Percentiles rank a stretch among this genome's conserved stretches.
phyloP scores from a whole-genome alignment of 169 alveolate species.

The Eimeria praecox region DNA sequence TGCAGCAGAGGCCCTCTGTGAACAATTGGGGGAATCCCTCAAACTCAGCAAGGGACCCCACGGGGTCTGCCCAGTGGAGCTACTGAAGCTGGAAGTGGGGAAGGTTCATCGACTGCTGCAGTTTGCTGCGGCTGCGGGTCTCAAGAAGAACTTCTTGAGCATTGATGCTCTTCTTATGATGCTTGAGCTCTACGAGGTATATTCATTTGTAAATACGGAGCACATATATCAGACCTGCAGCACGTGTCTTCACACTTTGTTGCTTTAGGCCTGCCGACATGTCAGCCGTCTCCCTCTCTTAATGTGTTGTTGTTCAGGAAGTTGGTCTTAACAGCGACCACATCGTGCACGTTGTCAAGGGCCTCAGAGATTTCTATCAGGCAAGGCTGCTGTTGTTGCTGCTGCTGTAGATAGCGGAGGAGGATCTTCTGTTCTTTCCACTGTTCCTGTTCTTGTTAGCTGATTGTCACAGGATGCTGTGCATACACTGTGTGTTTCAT shows the following conservation, averaged over 20 bases:
- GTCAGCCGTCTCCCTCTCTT: not conserved
- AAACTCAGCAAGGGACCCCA: not conserved
- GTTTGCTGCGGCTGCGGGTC: conserved; percentile 70
- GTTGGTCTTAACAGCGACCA: conserved; percentile 46
- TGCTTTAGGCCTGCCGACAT: not conserved
- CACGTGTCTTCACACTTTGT: not conserved
- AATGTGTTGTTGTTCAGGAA: not conserved
- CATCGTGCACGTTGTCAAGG: conserved; percentile 44
- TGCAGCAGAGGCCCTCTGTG: conserved; percentile 63
- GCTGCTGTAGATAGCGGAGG: not conserved
- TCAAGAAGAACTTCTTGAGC: conserved; percentile 57
- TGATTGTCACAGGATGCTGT: not conserved
- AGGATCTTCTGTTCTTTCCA: not conserved
- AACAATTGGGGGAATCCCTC: conserved; percentile 26
- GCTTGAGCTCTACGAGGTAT: conserved; percentile 75
- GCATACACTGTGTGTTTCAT: not conserved
- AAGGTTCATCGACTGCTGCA: conserved; percentile 75
- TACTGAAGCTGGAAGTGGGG: conserved; percentile 76
- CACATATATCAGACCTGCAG: not conserved
- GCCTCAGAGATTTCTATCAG: conserved; percentile 58
- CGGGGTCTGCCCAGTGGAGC: conserved; percentile 60
- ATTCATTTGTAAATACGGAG: not conserved
- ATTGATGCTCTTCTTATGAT: conserved; percentile 50
- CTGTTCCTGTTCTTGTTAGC: not conserved
- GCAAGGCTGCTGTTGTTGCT: conserved; percentile 45